Base-by-base conservation (phyloP, 306 rosid species). In the Acacia acuminata region DNA sequence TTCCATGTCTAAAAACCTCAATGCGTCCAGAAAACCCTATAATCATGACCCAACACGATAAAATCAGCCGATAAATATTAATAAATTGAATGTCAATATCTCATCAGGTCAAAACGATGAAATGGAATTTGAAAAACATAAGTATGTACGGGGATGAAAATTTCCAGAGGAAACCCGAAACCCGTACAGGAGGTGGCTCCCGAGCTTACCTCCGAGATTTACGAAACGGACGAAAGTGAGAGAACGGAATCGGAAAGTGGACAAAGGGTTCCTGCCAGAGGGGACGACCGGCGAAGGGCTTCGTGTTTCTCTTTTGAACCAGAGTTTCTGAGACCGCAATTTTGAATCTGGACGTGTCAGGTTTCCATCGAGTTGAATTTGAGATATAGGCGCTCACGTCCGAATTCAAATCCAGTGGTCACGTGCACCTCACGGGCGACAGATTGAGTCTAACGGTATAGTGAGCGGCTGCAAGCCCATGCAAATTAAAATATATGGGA, bases 351-450 rank as follows among this genome's bases (percentile, higher is more conserved):
- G 92, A 84, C 85, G 82, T 51, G 45, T 74, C 69, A 68, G 42
- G 83, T 22, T 68, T 73, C 40, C 32, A 86, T 85, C 87, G 66
- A 90, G 85, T 10, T 84, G 83, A 81, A 88, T 83, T 85, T 79
- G 75, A 88, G 75, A 71, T 85, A 85, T 80, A 64, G 82, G 92
- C 90, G 88, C 88, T 86, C 51, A 71, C 69, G 92, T 89, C 90
- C 90, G 92, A 84, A 90, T 93, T 93, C 97, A 91, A 93, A 91
- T 83, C 44, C 6, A 36, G 3, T 8, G 58, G 17, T 85, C 96
- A 87, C 88, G 93, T 83, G 88, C 65, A 43, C 7, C 17, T 83
- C 93, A 80, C 89, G 91, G 85, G 97, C 19, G 0, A 15, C 1
- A 60, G 11, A 16, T 50, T 20, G 42, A 32, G 60, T 17, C 71